Evolutionary conservation across 495 filamentous ascomycete species (phyloP).

Genomic region (Penicillium desertorum): DNA sequence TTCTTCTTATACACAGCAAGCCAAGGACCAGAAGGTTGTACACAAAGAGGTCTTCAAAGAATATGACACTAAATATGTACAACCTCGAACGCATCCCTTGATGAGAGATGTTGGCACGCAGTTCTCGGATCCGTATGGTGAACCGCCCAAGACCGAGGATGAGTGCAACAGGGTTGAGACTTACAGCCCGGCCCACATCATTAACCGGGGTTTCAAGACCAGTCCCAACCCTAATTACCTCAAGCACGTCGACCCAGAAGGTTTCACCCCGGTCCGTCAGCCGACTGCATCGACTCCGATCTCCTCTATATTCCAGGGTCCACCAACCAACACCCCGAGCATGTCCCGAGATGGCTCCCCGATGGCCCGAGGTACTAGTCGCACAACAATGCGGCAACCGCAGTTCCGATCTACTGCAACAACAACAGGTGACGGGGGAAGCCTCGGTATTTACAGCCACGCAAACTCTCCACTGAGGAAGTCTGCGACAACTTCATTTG

Average conservation of each 20-base stretch:
- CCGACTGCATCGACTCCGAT: constrained; percentile 28
- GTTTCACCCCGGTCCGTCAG: constrained; percentile 36
- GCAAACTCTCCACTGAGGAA: constrained; percentile 81
- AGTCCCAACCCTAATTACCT: constrained; percentile 87
- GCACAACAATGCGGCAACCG: constrained; percentile 56
- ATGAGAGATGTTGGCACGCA: constrained; percentile 85
- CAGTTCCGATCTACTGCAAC: constrained; percentile 50
- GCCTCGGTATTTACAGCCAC: constrained; percentile 75
- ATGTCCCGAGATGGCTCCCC: constrained; percentile 54
- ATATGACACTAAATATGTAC: constrained; percentile 94
- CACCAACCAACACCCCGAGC: constrained; percentile 44
- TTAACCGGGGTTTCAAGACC: constrained; percentile 79
- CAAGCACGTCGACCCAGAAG: constrained; percentile 73
- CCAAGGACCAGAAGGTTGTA: constrained; percentile 78
- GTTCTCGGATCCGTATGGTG: constrained; percentile 46
- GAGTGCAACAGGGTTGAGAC: constrained; percentile 59
- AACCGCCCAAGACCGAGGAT: constrained; percentile 44
- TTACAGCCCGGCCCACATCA: constrained; percentile 73
- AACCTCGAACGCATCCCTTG: constrained; percentile 77
- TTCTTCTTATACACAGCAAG: constrained; percentile 72
- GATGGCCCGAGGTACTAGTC: constrained; percentile 36
- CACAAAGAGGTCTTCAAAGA: constrained; percentile 91
- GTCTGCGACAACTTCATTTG: constrained; percentile 47
- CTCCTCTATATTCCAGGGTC: constrained; percentile 27
- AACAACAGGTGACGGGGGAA: constrained; percentile 67